Conservation (phyloP, 1,139 yeast genomes). For the Arxiozyma telluris region DNA sequence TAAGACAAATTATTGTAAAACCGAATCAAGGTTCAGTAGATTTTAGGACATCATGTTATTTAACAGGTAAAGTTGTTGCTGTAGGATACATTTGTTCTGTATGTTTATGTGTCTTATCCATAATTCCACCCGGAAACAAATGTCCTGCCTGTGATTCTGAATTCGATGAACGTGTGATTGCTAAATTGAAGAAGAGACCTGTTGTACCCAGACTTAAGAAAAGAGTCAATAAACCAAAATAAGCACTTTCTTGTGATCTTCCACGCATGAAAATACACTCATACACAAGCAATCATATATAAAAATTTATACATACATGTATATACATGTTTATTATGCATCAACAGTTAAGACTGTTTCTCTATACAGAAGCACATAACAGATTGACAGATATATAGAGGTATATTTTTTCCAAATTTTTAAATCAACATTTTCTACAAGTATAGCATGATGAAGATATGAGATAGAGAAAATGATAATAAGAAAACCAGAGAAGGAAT, state of each 20-base stretch:
- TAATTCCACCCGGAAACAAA: slow-evolving; percentile 43
- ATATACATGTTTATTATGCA: neutral
- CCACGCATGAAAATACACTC: neutral
- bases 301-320: too few species aligned
- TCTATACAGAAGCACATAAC: neutral
- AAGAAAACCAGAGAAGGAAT: neutral
- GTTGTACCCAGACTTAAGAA: slow-evolving; percentile 19
- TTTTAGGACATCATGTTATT: slow-evolving; percentile 88
- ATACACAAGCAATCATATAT: neutral
- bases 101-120: slow-evolving; percentile 62
- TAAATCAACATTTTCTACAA: neutral
- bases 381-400: slow-evolving; percentile 33
- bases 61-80: slow-evolving; percentile 82
- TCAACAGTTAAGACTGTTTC: too few species aligned
- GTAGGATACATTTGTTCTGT: slow-evolving; percentile 94
- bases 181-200: slow-evolving; percentile 39
- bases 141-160: slow-evolving; percentile 66
- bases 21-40: slow-evolving; percentile 86
- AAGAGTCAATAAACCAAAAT: slow-evolving; percentile 1
- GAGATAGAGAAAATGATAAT: neutral
- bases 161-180: slow-evolving; percentile 50
- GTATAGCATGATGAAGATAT: too few species aligned
- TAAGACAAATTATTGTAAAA: slow-evolving; percentile 62
- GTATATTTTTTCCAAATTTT: too few species aligned
- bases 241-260: neutral